Percentiles rank a stretch among this genome's conserved stretches.
phyloP scores from a whole-genome alignment of 176 grass and related monocot genomes.

The Alopecurus myosuroides region DNA sequence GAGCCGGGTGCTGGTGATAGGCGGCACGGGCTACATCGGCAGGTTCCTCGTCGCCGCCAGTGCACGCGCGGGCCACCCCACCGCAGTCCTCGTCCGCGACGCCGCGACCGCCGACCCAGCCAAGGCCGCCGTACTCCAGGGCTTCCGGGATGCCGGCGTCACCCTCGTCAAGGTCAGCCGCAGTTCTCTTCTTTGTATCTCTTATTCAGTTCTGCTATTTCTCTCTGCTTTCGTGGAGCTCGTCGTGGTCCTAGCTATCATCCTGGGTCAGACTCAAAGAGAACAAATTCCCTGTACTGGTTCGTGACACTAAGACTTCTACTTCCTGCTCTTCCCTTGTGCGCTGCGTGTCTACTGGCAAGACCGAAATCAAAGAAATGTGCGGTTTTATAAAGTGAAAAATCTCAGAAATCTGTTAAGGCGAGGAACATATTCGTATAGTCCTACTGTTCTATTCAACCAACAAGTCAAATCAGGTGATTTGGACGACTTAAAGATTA shows the following conservation, averaged over 20 bases:
- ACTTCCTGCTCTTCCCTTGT: neutral
- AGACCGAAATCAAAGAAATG: neutral
- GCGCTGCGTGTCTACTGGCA: neutral
- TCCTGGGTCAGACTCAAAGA: neutral
- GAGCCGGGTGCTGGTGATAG: slow-evolving; percentile 56
- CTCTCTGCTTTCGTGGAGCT: neutral
- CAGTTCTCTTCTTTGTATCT: neutral
- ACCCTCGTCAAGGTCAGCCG: slow-evolving; percentile 37
- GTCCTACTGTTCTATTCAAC: neutral
- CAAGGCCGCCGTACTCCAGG: slow-evolving; percentile 43
- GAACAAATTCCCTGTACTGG: neutral
- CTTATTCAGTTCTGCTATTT: neutral
- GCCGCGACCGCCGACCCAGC: slow-evolving; percentile 11
- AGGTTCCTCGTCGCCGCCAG: slow-evolving; percentile 42
- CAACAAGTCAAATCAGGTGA: neutral
- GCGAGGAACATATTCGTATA: neutral
- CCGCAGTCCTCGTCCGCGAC: slow-evolving; percentile 45
- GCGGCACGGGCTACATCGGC: slow-evolving; percentile 57
- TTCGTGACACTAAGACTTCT: neutral
- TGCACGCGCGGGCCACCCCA: slow-evolving; percentile 46
- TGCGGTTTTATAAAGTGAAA: neutral
- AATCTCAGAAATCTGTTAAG: neutral
- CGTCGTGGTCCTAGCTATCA: neutral
- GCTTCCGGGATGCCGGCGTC: slow-evolving; percentile 45
- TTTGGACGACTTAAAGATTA: neutral